Conservation (phyloP, 2,329 filamentous ascomycete species). For the Akanthomyces dipterigenus region DNA sequence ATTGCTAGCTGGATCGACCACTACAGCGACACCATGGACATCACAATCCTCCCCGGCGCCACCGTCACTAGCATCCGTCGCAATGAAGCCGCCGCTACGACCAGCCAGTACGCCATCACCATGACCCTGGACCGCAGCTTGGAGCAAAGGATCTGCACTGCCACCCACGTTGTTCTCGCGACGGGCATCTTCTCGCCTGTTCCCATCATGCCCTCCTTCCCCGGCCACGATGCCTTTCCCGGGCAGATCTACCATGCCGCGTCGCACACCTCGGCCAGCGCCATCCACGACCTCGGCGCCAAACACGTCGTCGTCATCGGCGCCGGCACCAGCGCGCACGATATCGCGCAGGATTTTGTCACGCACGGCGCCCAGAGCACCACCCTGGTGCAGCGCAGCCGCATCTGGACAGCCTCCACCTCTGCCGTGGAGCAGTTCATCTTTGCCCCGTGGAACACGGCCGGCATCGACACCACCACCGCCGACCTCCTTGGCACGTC, state of each 20-base stretch:
- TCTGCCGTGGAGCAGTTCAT: constrained; percentile 35
- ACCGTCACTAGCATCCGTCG: constrained; percentile 32
- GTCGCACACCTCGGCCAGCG: constrained; percentile 32
- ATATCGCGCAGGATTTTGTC: constrained; percentile 43
- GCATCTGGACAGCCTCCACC: constrained; percentile 42
- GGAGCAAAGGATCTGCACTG: constrained; percentile 23
- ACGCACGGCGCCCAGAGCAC: constrained; percentile 40
- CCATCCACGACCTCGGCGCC: constrained; percentile 16
- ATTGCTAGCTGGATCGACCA: constrained; percentile 41
- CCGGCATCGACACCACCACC: constrained; percentile 40
- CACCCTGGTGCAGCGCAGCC: constrained; percentile 46
- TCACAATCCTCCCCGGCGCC: constrained; percentile 38
- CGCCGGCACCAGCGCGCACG: constrained; percentile 42
- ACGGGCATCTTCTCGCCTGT: constrained; percentile 35
- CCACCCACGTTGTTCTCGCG: constrained; percentile 39
- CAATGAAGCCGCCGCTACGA: constrained; percentile 22
- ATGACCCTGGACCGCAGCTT: constrained; percentile 18
- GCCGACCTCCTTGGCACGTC: constrained; percentile 41
- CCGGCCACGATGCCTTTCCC: constrained; percentile 32
- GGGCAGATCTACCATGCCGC: constrained; percentile 38
- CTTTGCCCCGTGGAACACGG: constrained; percentile 26
- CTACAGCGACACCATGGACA: constrained; percentile 41
- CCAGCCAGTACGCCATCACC: constrained; percentile 31
- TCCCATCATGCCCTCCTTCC: constrained; percentile 33
- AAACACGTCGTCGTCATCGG: constrained; percentile 43